Conservation (phyloP, 768 basidiomycete species). For the Mycena vitilis region DNA sequence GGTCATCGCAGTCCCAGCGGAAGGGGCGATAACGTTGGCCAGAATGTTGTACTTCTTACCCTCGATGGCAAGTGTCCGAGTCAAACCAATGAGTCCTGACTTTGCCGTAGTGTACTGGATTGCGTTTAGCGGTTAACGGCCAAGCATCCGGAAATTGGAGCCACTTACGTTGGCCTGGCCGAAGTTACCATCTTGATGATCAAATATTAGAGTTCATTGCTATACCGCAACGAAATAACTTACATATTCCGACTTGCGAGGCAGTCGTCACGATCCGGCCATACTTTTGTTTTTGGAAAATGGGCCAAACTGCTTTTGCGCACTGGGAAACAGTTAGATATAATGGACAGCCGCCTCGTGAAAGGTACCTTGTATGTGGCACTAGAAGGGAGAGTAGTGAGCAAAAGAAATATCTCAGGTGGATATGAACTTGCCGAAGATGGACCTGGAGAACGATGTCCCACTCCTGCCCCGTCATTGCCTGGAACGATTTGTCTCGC, state of each 20-base stretch:
- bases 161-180: conserved; percentile 86
- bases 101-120: conserved; percentile 90
- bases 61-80: conserved; percentile 91
- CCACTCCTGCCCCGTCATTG: conserved; percentile 95
- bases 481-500: conserved; percentile 91
- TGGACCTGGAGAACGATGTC: conserved; percentile 91
- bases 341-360: background rate
- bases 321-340: conserved; percentile 62
- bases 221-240: conserved; percentile 44
- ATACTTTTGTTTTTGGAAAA: conserved; percentile 96
- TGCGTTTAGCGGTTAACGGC: conserved; percentile 16
- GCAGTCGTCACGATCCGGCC: conserved; percentile 96
- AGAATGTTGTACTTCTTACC: conserved; percentile 92
- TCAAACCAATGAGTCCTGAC: conserved; percentile 90
- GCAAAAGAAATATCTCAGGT: conserved; percentile 2
- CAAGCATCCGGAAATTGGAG: conserved; percentile 9
- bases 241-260: conserved; percentile 93
- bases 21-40: conserved; percentile 88
- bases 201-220: conserved; percentile 1
- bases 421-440: conserved; percentile 60
- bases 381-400: conserved; percentile 48
- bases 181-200: conserved; percentile 84
- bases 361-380: conserved; percentile 86
- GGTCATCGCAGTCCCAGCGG: conserved; percentile 93
- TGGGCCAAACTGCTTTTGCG: conserved; percentile 94